A percentile compares a stretch with the other conserved stretches of the same genome.
Evolutionary conservation across 208 protist genomes (phyloP).

Genomic region (Angomonas desouzai): DNA sequence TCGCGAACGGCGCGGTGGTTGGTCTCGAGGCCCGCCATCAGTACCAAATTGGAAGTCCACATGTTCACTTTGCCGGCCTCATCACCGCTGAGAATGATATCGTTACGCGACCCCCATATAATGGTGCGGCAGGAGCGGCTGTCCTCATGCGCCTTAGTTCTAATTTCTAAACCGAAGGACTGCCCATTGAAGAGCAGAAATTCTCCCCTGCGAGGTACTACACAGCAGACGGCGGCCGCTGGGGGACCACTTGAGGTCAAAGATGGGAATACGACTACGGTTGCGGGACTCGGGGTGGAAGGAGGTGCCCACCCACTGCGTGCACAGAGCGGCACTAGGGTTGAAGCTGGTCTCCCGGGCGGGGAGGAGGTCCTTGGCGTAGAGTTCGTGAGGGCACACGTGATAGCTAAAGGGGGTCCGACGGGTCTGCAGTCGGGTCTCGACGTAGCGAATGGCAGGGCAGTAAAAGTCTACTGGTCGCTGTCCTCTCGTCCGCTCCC

Average conservation of each 20-base stretch:
- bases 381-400: slow-evolving; percentile 80
- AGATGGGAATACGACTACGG: slow-evolving; percentile 52
- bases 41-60: slow-evolving; percentile 78
- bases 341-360: slow-evolving; percentile 68
- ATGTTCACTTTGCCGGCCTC: slow-evolving; percentile 82
- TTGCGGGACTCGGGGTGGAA: slow-evolving; percentile 75
- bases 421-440: slow-evolving; percentile 60
- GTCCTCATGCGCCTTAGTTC: slow-evolving; percentile 84
- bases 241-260: slow-evolving; percentile 75
- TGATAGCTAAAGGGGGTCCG: slow-evolving; percentile 72
- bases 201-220: slow-evolving; percentile 70
- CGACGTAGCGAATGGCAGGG: slow-evolving; percentile 72
- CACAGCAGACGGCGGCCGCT: slow-evolving; percentile 78
- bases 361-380: slow-evolving; percentile 77
- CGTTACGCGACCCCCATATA: slow-evolving; percentile 72
- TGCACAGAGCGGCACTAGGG: slow-evolving; percentile 81
- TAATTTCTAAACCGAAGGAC: slow-evolving; percentile 85
- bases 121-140: slow-evolving; percentile 63
- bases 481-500: slow-evolving; percentile 67
- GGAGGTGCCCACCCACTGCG: slow-evolving; percentile 89
- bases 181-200: slow-evolving; percentile 87
- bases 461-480: slow-evolving; percentile 83
- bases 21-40: slow-evolving; percentile 75
- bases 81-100: slow-evolving; percentile 81
- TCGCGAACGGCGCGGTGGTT: slow-evolving; percentile 76